A percentile compares a stretch with the other conserved stretches of the same genome.
Evolutionary conservation across 2,329 filamentous ascomycete genomes (phyloP).

Genomic region (Colletotrichum eleusines): DNA sequence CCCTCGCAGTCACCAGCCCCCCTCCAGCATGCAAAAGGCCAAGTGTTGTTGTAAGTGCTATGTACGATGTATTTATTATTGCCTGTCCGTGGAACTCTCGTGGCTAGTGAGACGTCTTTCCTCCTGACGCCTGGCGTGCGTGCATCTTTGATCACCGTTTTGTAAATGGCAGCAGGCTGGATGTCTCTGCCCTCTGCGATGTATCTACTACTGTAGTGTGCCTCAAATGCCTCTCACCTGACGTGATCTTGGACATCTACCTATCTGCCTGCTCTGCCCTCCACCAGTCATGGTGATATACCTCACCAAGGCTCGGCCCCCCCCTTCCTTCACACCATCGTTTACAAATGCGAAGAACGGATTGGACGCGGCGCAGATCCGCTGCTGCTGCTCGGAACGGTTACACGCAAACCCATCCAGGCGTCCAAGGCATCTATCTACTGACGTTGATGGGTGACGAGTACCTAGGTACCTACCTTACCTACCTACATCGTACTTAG

Average conservation of each 20-base stretch:
- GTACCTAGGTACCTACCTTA: too few species aligned
- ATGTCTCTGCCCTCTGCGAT: background rate
- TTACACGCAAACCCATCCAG: constrained; percentile 18
- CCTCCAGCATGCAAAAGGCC: background rate
- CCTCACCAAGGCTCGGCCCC: constrained; percentile 25
- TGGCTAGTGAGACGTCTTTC: too few species aligned
- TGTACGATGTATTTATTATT: too few species aligned
- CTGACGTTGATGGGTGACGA: background rate
- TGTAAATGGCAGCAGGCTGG: background rate
- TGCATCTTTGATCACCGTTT: constrained; percentile 3
- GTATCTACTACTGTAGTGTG: too few species aligned
- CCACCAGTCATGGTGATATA: background rate
- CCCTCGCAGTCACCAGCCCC: background rate
- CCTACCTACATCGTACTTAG: too few species aligned
- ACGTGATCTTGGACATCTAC: background rate
- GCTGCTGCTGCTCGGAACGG: constrained; percentile 21
- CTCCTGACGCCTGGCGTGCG: constrained; percentile 11
- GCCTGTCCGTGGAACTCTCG: background rate
- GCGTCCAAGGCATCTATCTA: background rate
- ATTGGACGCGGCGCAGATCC: constrained; percentile 32
- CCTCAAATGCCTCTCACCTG: too few species aligned
- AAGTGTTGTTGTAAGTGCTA: too few species aligned
- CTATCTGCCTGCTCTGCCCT: background rate
- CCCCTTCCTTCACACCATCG: constrained; percentile 34
- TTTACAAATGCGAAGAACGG: constrained; percentile 23